A percentile compares a stretch with the other conserved stretches of the same genome.
phyloP scores from a whole-genome alignment of 257 asterid species.

The Jaltomata sinuosa region DNA sequence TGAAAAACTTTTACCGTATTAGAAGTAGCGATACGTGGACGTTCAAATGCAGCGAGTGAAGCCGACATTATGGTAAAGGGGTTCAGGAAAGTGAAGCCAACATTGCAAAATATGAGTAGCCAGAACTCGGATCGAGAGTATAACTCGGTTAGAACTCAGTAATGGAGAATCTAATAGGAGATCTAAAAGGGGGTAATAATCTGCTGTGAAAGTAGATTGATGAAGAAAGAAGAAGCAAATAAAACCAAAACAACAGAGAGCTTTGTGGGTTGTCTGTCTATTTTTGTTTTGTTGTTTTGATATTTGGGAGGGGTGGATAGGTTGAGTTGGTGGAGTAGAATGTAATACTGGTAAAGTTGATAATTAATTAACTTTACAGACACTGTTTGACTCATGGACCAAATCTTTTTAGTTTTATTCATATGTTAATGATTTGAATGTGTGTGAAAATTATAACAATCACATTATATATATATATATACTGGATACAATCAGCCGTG shows the following conservation, averaged over 20 bases:
- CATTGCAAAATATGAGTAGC: no score
- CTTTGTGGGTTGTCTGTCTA: neutral
- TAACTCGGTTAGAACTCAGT: neutral
- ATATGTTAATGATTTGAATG: no score
- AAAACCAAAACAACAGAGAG: neutral
- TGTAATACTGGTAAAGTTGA: neutral
- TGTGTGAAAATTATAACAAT: no score
- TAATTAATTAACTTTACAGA: neutral
- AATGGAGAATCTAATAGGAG: neutral
- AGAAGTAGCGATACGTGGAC: slow-evolving; percentile 80
- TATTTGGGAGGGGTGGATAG: neutral
- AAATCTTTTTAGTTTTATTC: neutral
- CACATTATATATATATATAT: no score
- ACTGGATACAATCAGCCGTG: no score
- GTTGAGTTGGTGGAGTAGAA: neutral
- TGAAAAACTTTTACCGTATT: slow-evolving; percentile 25
- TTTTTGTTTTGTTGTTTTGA: neutral
- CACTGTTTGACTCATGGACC: neutral
- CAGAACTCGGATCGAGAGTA: neutral
- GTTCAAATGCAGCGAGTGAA: slow-evolving; percentile 70
- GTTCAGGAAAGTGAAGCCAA: neutral
- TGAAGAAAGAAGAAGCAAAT: neutral
- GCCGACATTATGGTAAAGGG: slow-evolving; percentile 51
- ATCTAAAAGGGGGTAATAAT: neutral
- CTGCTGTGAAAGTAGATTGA: neutral